Percentiles rank a stretch among this genome's conserved stretches.
Evolutionary conservation across 1,284 basidiomycete species (phyloP).

Genomic region (Athelia sp.): DNA sequence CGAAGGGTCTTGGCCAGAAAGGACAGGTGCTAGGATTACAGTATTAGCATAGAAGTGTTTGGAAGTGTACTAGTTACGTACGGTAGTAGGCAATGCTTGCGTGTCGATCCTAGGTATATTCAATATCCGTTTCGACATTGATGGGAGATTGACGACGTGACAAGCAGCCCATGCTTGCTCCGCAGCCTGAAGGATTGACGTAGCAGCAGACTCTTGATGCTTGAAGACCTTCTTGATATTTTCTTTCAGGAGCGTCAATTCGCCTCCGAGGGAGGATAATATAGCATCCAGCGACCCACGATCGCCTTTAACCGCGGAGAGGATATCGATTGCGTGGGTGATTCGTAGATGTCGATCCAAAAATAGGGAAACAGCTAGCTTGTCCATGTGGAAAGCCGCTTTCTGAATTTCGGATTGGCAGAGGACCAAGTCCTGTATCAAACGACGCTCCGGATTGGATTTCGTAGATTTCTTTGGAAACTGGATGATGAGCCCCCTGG

Average conservation of each 20-base stretch:
- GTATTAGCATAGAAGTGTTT: not conserved
- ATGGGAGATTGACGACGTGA: constrained; percentile 12
- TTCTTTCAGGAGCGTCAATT: constrained; percentile 19
- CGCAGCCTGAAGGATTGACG: constrained; percentile 17
- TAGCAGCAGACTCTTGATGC: constrained; percentile 11
- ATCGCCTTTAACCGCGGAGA: constrained; percentile 20
- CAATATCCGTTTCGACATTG: constrained; percentile 17
- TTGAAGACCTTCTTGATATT: constrained; percentile 29
- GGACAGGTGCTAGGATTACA: constrained; percentile 24
- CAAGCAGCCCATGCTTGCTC: constrained; percentile 42
- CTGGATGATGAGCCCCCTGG: not conserved
- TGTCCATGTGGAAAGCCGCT: constrained; percentile 40
- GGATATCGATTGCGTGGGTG: constrained; percentile 37
- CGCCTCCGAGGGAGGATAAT: constrained; percentile 33
- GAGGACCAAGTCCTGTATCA: constrained; percentile 26
- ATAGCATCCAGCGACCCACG: constrained; percentile 32
- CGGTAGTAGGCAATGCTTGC: constrained; percentile 27
- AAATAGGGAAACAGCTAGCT: constrained; percentile 35
- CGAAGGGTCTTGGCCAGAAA: constrained; percentile 33
- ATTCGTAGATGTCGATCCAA: constrained; percentile 35
- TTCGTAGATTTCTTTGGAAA: not conserved
- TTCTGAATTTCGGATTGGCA: constrained; percentile 21
- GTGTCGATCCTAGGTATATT: constrained; percentile 36
- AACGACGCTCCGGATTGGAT: constrained; percentile 13
- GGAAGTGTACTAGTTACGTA: constrained; percentile 15